Evolutionary conservation across 1,139 yeast genomes (phyloP).

Genomic region (Geotrichum candidum): DNA sequence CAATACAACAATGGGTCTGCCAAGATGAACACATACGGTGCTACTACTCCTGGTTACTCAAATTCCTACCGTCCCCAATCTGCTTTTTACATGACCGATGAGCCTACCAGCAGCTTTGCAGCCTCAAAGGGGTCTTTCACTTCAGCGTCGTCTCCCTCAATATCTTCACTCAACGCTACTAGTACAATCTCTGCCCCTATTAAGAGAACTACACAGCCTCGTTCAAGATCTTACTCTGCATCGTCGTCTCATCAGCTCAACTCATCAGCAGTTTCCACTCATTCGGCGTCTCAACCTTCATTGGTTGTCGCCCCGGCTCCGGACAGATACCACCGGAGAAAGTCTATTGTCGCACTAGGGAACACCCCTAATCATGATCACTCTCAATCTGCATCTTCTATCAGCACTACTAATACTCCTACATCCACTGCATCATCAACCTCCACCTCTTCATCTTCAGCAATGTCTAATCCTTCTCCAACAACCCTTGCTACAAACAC

Average conservation of each 20-base stretch:
- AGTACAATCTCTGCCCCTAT: background rate
- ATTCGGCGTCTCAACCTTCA: slow-evolving; percentile 12
- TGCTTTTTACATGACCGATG: slow-evolving; percentile 1
- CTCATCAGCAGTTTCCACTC: slow-evolving; percentile 5
- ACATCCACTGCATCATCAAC: slow-evolving; percentile 14
- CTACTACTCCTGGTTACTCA: background rate
- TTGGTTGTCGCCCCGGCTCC: slow-evolving; percentile 22
- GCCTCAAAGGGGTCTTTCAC: slow-evolving; percentile 1
- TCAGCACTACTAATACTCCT: slow-evolving; percentile 10
- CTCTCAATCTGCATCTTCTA: slow-evolving; percentile 17
- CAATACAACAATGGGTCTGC: background rate
- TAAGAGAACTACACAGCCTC: slow-evolving; percentile 4
- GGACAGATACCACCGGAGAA: slow-evolving; percentile 32
- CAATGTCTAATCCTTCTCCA: slow-evolving; percentile 16
- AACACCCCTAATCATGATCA: slow-evolving; percentile 5
- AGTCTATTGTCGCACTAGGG: slow-evolving; percentile 18
- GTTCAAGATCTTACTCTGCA: slow-evolving; percentile 14
- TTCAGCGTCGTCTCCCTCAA: slow-evolving; percentile 12
- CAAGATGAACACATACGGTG: background rate
- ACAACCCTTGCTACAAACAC: slow-evolving; percentile 7
- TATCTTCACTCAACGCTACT: slow-evolving; percentile 5
- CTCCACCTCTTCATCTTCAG: slow-evolving; percentile 17
- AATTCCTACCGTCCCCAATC: slow-evolving; percentile 5
- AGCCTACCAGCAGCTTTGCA: background rate
- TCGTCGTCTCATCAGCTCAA: slow-evolving; percentile 6